Base-by-base conservation (phyloP, 2,329 filamentous ascomycete species). In the Hypocrella siamensis region DNA sequence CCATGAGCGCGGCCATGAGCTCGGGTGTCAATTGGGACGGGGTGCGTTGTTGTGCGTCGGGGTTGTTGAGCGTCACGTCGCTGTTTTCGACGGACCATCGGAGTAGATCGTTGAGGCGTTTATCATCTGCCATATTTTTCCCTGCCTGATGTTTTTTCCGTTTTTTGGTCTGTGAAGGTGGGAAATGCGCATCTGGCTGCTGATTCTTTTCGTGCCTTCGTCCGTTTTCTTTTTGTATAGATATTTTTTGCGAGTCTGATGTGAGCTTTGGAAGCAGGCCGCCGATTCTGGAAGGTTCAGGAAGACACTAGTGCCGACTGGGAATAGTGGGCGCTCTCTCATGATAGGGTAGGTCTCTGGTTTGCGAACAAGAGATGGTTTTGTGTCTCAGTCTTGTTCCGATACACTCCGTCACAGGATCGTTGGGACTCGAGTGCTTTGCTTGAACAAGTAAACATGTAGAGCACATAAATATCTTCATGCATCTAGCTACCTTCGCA, bases 1-100 rank as follows among this genome's bases (percentile, higher is more conserved):
- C 84, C 55, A 85, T 85, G 34, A 94, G 66, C 11, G 79, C 65
- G 27, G 71, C 70, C 37, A 94, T 66, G 35, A 78, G 66, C 35
- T 84, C 75, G 12, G 79, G 67, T 46, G 75, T 75, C 41, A 90
- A 64, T 35, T 60, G 47, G 38, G 55, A 34, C 4, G 52, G 32
- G 41, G 51, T 37, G 46, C 9, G 49, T 36, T 46, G 42, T 31
- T 48, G 37, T 17, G 52, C 44, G 16, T 54, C 45, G 18, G 46
- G 38, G 32, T 47, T 49, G 30, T 46, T 44, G 22, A 35, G 47
- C 19, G 47, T 43, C 17, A 42, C 40, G 31, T 53, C 51, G 15
- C 60, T 55, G 51, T 67, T 63, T 46, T 67, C 58, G 45, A 70
- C 65, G 45, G 75, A 67, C 82, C 82, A 90, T 67, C 80, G 79